Evolutionary conservation across 495 filamentous ascomycete genomes (phyloP), one percentile per base, ranked within the genome.

Genomic region (Talaromyces proteolyticus): DNA sequence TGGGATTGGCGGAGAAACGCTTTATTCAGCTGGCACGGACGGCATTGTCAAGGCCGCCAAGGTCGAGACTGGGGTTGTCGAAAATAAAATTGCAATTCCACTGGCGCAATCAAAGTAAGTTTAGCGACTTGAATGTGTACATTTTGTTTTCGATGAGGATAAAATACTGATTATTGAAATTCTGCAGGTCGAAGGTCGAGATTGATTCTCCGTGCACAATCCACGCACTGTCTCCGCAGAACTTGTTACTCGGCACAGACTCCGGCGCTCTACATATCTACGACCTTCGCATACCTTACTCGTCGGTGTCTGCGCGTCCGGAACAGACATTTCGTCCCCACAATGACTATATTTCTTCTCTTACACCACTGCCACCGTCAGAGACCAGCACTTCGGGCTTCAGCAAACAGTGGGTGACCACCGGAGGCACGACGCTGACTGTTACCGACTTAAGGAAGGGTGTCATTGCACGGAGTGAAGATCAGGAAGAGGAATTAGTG

Each of bases 21-120:
- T 97, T 47, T 96, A 90, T 65, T 95, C 91, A 0, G 86, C 89
- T 17, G 94, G 93, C 38, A 92, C 85, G 41, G 94, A 98, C 70
- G 84, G 87, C 19, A 65, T 97, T 29, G 78, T 98, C 49, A 98
- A 98, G 66, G 86, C 85, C 42, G 94, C 92, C 37, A 82, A 79
- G 40, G 77, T 85, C 1, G 77, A 81, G 59, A 96, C 89, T 3
- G 93, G 93, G 11, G 66, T 80, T 41, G 93, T 98, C 8, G 68
- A 77, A 23, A 85, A 87, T 43, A 93, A 98, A 68, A 73, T 79
- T 52, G 68, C 63, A 0, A 70, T 79, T 52, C 76, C 76, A 12
- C 36, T 52, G 3, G 58, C 54, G 47, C 72, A 68, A 56, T 56
- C 66, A 51, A 69, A 68, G 69, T 74, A 56, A 57, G 66, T 56